Evolutionary conservation across 2,329 filamentous ascomycete species (phyloP), one percentile per base, ranked within the genome.

Genomic region (Lachnellula occidentalis): DNA sequence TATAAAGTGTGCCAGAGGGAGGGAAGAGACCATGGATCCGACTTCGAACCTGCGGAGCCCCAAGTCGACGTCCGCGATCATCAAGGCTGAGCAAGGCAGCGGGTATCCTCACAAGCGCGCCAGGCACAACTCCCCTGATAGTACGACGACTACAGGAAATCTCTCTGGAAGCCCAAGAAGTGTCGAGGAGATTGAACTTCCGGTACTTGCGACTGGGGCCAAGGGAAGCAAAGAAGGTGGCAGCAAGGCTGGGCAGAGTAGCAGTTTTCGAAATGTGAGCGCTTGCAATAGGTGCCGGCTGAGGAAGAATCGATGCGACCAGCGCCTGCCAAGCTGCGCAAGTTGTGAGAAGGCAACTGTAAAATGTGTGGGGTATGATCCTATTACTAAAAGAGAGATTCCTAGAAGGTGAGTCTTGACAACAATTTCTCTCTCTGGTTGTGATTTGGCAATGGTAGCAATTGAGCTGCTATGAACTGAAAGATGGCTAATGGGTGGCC

Each of bases 371-470:
- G 92, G 92, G 59, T 96, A 96, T 71, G 92, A 97, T 69, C 92
- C 92, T 34, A 96, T 96, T 67, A 95, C 90, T 22, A 96, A 96
- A 78, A 86, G 89, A 68, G 91, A 96, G 73, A 96, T 97, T 55
- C 92, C 92, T 48, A 82, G 92, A 72, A 86, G 82, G 76, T 77
- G 63, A 64, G 72, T 70, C 42, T 36, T 31, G 21, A 14, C n/a
- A 8, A 14, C n/a, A 8, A n/a, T 2, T 15, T 34, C 45, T 39
- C 11, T 19, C 37, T 39, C 36, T 39, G 5, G 2, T 48, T 53
- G 22, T 46, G 24, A 12, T 17, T 37, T 24, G 22, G 24, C 43
- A 34, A 27, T 41, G 15, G 11, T 22, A 22, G 15, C 17, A 19
- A 24, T 43, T 31, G 27, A 31, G 27, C 27, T 31, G 9, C 27